Evolutionary conservation across 345 rosid genomes (phyloP), one percentile per base, ranked within the genome.

Genomic region (Gynandropsis gynandra): DNA sequence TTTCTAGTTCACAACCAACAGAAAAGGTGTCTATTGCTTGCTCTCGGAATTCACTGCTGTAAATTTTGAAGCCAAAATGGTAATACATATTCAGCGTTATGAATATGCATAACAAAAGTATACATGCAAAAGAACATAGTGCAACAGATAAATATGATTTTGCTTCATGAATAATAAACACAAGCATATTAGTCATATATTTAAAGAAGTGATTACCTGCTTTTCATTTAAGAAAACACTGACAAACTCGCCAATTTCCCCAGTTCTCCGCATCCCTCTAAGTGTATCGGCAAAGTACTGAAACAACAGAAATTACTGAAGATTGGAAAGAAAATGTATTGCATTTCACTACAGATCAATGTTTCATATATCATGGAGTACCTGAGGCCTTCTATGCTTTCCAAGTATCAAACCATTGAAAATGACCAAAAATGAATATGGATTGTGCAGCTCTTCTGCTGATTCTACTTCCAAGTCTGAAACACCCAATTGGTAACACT

Each of bases 381-480:
- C 98, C 87, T 79, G 95, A 24, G 98, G 98, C 72, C 80, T 80
- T 63, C 85, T 76, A 65, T 87, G 96, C 71, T 87, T 90, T 58
- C 98, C 98, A 52, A 87, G 85, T 53, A 90, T 87, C 50, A 82
- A 82, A 66, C 98, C 98, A 59, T 90, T 90, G 24, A 84, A 54
- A 51, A 80, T 82, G 62, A 90, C 87, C 60, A 90, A 63, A 66
- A 69, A 90, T 52, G 98, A 87, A 69, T 77, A 66, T 50, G 89
- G 83, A 17, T 73, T 65, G 58, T 90, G 98, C 65, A 90, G 95
- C 77, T 87, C 98, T 70, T 82, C 92, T 50, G 76, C 92, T 59
- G 98, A 83, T 20, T 76, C 83, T 63, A 69, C 67, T 62, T 77
- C 92, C 76, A 90, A 65, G 72, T 80, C 87, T 60, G 82, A 83